Conservation (phyloP, 2,329 filamentous ascomycete genomes). For the Sclerotiophoma versabilis region DNA sequence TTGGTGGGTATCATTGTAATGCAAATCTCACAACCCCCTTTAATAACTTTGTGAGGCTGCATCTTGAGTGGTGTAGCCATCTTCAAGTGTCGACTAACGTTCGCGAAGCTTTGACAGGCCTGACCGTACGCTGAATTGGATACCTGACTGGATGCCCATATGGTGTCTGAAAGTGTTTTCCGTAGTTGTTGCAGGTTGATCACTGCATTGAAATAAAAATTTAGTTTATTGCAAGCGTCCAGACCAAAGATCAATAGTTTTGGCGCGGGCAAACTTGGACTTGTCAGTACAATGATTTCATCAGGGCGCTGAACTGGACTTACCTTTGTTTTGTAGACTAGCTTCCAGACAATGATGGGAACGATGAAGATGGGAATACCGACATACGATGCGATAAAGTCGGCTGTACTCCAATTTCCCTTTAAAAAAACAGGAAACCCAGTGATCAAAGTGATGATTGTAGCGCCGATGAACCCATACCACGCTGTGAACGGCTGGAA, state of each 20-base stretch:
- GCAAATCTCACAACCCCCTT: too few relatives aligned
- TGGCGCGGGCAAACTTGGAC: slow-evolving; percentile 20
- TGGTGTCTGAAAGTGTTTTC: neutral
- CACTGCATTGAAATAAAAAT: neutral
- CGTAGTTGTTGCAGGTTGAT: neutral
- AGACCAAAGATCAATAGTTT: slow-evolving; percentile 22
- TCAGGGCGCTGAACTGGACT: neutral
- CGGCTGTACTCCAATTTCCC: slow-evolving; percentile 62
- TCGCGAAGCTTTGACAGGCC: too few relatives aligned
- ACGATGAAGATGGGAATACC: slow-evolving; percentile 36
- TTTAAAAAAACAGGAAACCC: slow-evolving; percentile 78
- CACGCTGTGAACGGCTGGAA: slow-evolving; percentile 75
- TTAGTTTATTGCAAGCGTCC: slow-evolving; percentile 12
- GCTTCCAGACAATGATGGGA: slow-evolving; percentile 27
- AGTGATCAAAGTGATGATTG: slow-evolving; percentile 72
- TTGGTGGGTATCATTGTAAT: too few relatives aligned
- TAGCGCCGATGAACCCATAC: slow-evolving; percentile 65
- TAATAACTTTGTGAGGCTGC: too few relatives aligned
- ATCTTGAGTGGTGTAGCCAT: too few relatives aligned
- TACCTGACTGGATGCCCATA: neutral
- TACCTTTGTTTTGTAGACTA: slow-evolving; percentile 24
- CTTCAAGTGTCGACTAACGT: too few relatives aligned
- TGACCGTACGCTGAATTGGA: too few relatives aligned
- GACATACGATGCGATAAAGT: slow-evolving; percentile 62
- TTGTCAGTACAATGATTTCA: neutral